A percentile compares a stretch with the other conserved stretches of the same genome.
phyloP scores from a whole-genome alignment of 495 filamentous ascomycete genomes.

The Penicillium chermesinum region DNA sequence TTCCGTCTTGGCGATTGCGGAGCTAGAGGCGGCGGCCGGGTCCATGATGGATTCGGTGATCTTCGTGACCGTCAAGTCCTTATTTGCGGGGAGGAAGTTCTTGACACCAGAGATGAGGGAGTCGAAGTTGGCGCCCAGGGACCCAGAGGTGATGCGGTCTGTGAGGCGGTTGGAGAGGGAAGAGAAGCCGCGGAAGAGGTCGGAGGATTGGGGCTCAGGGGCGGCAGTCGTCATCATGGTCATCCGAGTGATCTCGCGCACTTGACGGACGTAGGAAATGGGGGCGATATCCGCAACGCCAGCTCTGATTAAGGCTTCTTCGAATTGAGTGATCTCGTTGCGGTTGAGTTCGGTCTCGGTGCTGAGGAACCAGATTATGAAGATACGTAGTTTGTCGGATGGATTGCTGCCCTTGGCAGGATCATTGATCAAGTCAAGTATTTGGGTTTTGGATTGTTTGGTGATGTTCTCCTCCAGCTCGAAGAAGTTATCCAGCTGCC shows the following conservation, averaged over 20 bases:
- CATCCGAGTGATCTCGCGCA: conserved; percentile 95
- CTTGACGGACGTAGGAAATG: conserved; percentile 82
- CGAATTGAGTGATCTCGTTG: conserved; percentile 78
- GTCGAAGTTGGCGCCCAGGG: conserved; percentile 86
- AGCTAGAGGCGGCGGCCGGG: conserved; percentile 78
- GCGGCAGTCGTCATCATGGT: conserved; percentile 94
- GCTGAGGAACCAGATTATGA: conserved; percentile 97
- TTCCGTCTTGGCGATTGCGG: conserved; percentile 93
- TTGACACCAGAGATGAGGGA: conserved; percentile 96
- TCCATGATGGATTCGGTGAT: conserved; percentile 99
- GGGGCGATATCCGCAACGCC: conserved; percentile 67
- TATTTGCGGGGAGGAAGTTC: conserved; percentile 93
- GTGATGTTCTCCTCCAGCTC: conserved; percentile 91
- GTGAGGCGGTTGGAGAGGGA: conserved; percentile 86
- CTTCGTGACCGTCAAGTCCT: conserved; percentile 93
- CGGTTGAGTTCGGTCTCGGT: conserved; percentile 84
- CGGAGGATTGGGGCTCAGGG: conserved; percentile 58
- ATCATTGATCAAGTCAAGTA: conserved; percentile 83
- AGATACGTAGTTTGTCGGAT: conserved; percentile 82
- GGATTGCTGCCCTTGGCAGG: conserved; percentile 75
- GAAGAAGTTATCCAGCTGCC: conserved; percentile 93
- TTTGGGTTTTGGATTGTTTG: conserved; percentile 86
- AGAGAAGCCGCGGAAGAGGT: conserved; percentile 83
- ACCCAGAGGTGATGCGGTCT: conserved; percentile 87
- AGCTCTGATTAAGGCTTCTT: conserved; percentile 71